Conservation (phyloP, 2,329 filamentous ascomycete genomes). For the Sporothrix variecibatus region DNA sequence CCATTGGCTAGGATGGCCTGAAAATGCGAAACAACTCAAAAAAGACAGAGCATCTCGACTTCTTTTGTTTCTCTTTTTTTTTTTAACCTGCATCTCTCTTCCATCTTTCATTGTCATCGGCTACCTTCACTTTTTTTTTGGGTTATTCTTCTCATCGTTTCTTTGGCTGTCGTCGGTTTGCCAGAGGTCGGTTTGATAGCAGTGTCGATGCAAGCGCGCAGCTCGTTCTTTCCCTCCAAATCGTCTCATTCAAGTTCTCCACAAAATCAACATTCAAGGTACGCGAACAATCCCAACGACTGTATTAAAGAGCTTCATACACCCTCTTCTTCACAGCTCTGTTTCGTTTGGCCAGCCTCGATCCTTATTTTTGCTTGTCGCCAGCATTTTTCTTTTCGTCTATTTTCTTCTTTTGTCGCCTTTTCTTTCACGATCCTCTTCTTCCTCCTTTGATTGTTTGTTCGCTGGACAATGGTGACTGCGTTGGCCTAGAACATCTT, state of each 20-base stretch:
- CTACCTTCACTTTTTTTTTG: neutral
- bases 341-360: conserved; percentile 3
- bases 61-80: neutral
- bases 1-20: conserved; percentile 28
- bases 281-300: conserved; percentile 24
- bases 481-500: neutral
- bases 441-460: neutral
- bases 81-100: neutral
- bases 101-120: neutral
- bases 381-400: neutral
- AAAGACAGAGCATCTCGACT: neutral
- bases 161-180: conserved; percentile 17
- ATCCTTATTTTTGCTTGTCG: conserved; percentile 5
- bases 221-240: neutral
- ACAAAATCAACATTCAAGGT: conserved; percentile 6
- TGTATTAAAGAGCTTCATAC: conserved; percentile 20
- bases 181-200: conserved; percentile 1
- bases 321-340: neutral
- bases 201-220: conserved; percentile 1
- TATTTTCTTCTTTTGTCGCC: neutral
- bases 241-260: conserved; percentile 8
- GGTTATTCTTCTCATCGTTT: neutral
- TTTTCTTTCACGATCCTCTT: neutral
- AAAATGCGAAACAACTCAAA: conserved; percentile 28
- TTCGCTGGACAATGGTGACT: conserved; percentile 22